phyloP scores from a whole-genome alignment of 2,329 filamentous ascomycete genomes.

The Neofusicoccum kwambonambiense region DNA sequence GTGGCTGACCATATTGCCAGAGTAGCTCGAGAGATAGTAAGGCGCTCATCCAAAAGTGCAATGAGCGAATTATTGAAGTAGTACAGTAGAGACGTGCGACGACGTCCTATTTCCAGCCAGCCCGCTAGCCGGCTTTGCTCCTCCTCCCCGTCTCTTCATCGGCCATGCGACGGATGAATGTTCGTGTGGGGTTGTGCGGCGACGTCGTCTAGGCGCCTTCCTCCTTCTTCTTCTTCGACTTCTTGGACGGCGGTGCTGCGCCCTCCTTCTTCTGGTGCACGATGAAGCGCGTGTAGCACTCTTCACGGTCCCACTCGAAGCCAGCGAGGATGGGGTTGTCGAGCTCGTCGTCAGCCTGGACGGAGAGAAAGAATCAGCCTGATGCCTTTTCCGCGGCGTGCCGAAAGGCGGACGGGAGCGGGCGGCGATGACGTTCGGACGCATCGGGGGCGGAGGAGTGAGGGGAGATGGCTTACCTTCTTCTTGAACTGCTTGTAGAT shows the following conservation, averaged over 20 bases:
- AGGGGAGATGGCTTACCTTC: constrained; percentile 61
- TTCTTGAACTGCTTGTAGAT: constrained; percentile 98
- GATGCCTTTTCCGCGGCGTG: background rate
- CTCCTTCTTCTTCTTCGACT: constrained; percentile 39
- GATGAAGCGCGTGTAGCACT: constrained; percentile 82
- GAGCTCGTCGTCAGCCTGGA: constrained; percentile 85
- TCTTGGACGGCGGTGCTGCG: constrained; percentile 41
- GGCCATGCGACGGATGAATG: background rate
- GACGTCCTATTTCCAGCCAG: background rate
- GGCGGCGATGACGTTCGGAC: too few species aligned
- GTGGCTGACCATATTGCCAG: background rate
- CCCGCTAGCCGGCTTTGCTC: background rate
- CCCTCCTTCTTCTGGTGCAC: constrained; percentile 80
- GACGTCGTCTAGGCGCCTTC: constrained; percentile 18
- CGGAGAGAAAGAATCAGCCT: background rate
- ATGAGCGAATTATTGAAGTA: constrained; percentile 11
- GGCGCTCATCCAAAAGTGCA: background rate
- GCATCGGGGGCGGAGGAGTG: background rate
- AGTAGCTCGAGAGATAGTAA: background rate
- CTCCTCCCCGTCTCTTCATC: background rate
- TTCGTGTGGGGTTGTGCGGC: background rate
- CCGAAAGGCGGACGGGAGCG: background rate
- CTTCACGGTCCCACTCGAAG: constrained; percentile 95
- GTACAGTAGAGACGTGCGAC: background rate
- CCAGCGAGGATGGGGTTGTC: constrained; percentile 83